Conservation (phyloP, 1,284 basidiomycete genomes). For the Trametes versicolor region DNA sequence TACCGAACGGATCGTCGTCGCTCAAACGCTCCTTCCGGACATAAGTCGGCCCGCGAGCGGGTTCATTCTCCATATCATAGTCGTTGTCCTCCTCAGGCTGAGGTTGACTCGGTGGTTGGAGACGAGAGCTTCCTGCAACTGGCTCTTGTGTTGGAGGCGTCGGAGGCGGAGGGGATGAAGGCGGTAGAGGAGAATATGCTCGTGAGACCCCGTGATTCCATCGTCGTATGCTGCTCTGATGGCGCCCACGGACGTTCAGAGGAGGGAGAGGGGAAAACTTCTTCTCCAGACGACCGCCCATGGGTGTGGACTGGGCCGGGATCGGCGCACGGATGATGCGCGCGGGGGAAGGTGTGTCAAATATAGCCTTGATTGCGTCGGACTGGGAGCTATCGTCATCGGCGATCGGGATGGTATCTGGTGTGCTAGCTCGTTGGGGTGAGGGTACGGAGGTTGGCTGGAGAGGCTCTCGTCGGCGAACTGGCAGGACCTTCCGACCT, state of each 20-base stretch:
- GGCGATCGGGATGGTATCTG: conserved; percentile 28
- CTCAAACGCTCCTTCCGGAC: conserved; percentile 20
- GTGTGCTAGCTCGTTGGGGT: conserved; percentile 23
- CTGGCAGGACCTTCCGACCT: not conserved
- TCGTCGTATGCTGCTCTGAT: conserved; percentile 25
- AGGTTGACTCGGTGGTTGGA: not conserved
- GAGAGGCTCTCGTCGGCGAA: conserved; percentile 10
- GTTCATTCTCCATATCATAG: conserved; percentile 31
- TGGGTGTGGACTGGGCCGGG: conserved; percentile 25
- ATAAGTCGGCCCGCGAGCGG: conserved; percentile 22
- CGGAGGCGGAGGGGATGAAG: conserved; percentile 27
- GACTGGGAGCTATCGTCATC: conserved; percentile 33
- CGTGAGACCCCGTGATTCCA: conserved; percentile 29
- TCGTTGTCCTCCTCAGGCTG: conserved; percentile 16
- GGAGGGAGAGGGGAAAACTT: conserved; percentile 19
- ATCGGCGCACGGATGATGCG: conserved; percentile 30
- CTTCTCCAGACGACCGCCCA: conserved; percentile 25
- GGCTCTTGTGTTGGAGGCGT: conserved; percentile 26
- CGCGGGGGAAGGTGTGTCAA: conserved; percentile 30
- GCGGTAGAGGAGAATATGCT: conserved; percentile 29
- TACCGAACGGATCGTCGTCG: conserved; percentile 54
- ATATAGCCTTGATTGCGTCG: conserved; percentile 27
- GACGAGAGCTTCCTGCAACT: conserved; percentile 23
- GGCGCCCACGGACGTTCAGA: conserved; percentile 13
- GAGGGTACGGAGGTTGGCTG: not conserved